These are phyloP conservation scores for Coleophoma crateriformis DNA, from an alignment of 2,329 filamentous ascomycete species.

Conservation along the genomic window DNA sequence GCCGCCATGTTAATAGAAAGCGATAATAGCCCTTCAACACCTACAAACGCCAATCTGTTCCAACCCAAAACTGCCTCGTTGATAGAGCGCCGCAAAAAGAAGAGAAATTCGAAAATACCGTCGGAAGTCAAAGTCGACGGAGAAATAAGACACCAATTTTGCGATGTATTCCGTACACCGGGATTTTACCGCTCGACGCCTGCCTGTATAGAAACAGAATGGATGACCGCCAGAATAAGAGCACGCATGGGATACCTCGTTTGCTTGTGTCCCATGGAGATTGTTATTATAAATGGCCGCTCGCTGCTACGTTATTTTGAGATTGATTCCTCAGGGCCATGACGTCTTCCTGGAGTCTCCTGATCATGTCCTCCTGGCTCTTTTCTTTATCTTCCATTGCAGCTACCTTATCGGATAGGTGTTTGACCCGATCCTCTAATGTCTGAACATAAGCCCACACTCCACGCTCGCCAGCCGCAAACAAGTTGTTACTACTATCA, in stretches of 20 bases:
- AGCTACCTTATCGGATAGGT: slow-evolving; percentile 37
- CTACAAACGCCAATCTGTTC: neutral
- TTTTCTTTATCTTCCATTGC: slow-evolving; percentile 29
- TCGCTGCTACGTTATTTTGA: slow-evolving; percentile 14
- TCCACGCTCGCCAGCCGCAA: slow-evolving; percentile 54
- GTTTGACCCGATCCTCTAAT: slow-evolving; percentile 55
- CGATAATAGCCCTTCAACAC: neutral
- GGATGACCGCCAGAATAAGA: slow-evolving; percentile 3
- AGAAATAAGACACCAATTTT: too few relatives aligned
- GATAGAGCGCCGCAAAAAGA: neutral
- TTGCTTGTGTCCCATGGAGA: slow-evolving; percentile 16
- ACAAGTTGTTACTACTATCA: slow-evolving; percentile 62
- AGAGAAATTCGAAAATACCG: too few relatives aligned
- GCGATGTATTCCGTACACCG: too few relatives aligned
- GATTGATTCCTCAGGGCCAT: slow-evolving; percentile 18
- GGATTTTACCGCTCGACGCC: slow-evolving; percentile 8
- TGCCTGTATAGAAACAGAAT: slow-evolving; percentile 5
- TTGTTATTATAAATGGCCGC: slow-evolving; percentile 16
- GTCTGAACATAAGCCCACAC: slow-evolving; percentile 69
- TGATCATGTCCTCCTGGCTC: slow-evolving; percentile 21
- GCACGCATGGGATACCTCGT: slow-evolving; percentile 17
- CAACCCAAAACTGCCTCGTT: neutral
- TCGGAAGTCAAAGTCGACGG: too few relatives aligned
- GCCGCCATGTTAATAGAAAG: neutral
- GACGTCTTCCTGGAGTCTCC: slow-evolving; percentile 22